Conservation (phyloP, 129 eudicot species). For the Scalesia atractyloides region DNA sequence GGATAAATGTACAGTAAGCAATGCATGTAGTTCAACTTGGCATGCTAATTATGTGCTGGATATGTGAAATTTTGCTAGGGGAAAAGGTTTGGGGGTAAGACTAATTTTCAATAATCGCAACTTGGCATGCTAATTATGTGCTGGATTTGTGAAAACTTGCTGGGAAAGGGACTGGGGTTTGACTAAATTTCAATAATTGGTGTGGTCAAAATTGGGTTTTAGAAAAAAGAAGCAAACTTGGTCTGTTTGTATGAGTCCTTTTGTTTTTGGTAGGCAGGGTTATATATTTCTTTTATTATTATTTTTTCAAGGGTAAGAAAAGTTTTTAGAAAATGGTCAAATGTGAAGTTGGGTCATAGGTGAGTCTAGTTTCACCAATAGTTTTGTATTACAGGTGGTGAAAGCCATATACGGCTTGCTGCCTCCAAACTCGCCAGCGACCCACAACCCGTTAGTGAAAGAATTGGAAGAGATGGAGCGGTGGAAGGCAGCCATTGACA, state of each 20-base stretch:
- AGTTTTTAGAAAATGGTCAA: background rate
- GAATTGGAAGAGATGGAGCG: constrained; percentile 76
- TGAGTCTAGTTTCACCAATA: constrained; percentile 45
- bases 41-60: too few species aligned
- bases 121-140: constrained; percentile 13
- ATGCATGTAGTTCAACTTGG: too few species aligned
- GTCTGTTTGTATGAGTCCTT: constrained; percentile 10
- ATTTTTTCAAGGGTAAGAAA: constrained; percentile 11
- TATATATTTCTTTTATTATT: background rate
- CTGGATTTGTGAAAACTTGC: constrained; percentile 17
- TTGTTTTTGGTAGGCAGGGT: constrained; percentile 12
- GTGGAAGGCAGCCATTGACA: constrained; percentile 60
- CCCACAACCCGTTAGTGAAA: constrained; percentile 42
- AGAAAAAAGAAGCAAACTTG: constrained; percentile 28
- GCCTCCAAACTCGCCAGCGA: constrained; percentile 23
- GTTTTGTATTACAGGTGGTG: constrained; percentile 77
- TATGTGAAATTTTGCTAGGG: too few species aligned
- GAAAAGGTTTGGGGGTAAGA: too few species aligned
- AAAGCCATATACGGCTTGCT: constrained; percentile 76
- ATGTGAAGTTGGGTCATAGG: constrained; percentile 22
- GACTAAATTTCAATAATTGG: constrained; percentile 15
- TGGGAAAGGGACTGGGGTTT: constrained; percentile 15
- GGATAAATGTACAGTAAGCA: too few species aligned
- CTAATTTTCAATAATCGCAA: background rate
- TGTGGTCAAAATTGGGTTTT: constrained; percentile 27